Percentiles rank a stretch among this genome's conserved stretches.
These are phyloP conservation scores for Trebouxiophyceae sp. DNA, from an alignment of 163 green algal genomes.

Conservation along the genomic window DNA sequence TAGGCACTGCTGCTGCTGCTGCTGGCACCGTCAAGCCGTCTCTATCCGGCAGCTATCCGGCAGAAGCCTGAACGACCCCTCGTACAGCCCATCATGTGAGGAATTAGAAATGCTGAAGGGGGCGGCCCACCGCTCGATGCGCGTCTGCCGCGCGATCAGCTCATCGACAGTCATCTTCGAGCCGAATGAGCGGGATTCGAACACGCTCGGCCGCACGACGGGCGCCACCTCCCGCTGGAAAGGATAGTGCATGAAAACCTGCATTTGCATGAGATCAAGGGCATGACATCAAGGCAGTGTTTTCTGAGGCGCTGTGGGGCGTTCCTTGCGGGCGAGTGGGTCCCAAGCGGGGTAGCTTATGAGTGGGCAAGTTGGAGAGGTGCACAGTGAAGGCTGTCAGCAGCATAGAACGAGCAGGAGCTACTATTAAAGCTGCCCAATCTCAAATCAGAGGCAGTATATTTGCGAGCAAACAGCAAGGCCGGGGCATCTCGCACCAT, in stretches of 20 bases:
- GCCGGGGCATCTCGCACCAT: constrained; percentile 30
- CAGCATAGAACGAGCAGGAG: not conserved
- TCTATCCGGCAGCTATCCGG: no score
- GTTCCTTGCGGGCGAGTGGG: not conserved
- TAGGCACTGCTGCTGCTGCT: no score
- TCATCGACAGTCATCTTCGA: constrained; percentile 29
- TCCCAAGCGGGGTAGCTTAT: not conserved
- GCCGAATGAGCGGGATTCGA: constrained; percentile 42
- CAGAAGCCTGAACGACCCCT: no score
- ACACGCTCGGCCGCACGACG: constrained; percentile 18
- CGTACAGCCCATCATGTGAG: not conserved
- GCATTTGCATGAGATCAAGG: not conserved
- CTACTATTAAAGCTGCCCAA: not conserved
- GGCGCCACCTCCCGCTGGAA: constrained; percentile 45
- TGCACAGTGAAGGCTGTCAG: not conserved
- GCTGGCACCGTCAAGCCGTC: no score
- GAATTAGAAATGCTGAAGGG: not conserved
- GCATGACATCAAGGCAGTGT: not conserved
- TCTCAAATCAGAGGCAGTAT: not conserved
- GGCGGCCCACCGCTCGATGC: constrained; percentile 52
- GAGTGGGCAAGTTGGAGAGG: not conserved
- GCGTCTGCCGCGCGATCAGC: constrained; percentile 56
- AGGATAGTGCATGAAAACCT: constrained; percentile 63
- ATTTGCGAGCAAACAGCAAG: no score
- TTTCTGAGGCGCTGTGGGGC: no score